Percentiles rank a stretch among this genome's conserved stretches.
phyloP scores from a whole-genome alignment of 305 asterid genomes.

The Fraxinus floribunda region DNA sequence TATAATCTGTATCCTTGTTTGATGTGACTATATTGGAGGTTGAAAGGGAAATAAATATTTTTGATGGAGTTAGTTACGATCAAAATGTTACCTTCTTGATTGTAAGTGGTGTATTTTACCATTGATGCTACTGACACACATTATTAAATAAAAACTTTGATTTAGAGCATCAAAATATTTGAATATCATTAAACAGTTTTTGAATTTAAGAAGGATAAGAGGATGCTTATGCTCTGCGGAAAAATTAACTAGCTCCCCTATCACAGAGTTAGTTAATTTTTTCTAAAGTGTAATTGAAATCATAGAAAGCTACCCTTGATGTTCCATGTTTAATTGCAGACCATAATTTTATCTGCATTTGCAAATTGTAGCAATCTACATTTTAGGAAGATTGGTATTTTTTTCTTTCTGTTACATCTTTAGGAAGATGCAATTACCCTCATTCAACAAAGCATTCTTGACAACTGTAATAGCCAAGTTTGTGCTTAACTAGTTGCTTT shows the following conservation, averaged over 20 bases:
- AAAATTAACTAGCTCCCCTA: not conserved
- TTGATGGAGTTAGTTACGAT: not conserved
- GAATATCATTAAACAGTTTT: not conserved
- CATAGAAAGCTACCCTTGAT: not conserved
- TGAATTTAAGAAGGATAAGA: not conserved
- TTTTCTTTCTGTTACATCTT: not conserved
- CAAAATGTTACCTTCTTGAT: constrained; percentile 6
- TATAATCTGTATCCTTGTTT: not conserved
- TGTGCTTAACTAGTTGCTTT: not conserved
- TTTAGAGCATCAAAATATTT: not conserved
- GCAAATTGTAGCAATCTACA: not conserved
- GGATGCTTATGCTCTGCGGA: not conserved
- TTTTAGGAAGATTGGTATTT: not conserved
- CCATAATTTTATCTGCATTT: not conserved
- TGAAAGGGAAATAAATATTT: not conserved
- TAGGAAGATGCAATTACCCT: not conserved
- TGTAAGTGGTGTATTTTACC: not conserved
- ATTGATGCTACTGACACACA: not conserved
- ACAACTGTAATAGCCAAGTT: not conserved
- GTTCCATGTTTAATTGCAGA: not conserved
- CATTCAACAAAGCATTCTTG: not conserved
- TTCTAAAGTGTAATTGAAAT: not conserved
- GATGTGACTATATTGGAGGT: not conserved
- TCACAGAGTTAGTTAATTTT: not conserved
- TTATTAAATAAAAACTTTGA: not conserved